These are phyloP conservation scores for Papiliotrema nemorosa DNA, from an alignment of 1,284 basidiomycete species.

Conservation along the genomic window DNA sequence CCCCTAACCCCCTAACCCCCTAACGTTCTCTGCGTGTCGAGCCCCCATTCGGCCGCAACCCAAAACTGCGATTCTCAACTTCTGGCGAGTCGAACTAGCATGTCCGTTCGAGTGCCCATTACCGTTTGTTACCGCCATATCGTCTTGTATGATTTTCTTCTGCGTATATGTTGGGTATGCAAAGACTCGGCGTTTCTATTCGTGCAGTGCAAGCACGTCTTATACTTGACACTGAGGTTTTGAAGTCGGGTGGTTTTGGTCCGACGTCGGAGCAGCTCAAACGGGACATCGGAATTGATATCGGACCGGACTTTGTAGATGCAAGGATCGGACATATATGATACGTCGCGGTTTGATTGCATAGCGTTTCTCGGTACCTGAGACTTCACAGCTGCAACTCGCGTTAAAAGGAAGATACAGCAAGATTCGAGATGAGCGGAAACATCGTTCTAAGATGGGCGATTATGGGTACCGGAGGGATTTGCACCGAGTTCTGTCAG, in stretches of 20 bases:
- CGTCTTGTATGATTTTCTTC: not conserved
- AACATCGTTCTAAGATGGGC: not conserved
- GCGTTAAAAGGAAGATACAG: not conserved
- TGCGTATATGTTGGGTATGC: not conserved
- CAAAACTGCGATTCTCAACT: slow-evolving; percentile 15
- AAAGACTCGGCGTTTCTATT: not conserved
- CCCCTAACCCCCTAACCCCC: no score
- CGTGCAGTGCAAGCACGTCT: not conserved
- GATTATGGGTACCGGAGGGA: not conserved
- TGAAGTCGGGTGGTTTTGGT: not conserved
- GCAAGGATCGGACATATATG: not conserved
- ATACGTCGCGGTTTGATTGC: no score
- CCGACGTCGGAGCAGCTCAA: not conserved
- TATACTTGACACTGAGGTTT: not conserved
- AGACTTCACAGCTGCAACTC: no score
- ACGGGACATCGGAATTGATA: not conserved
- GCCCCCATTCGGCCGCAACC: slow-evolving; percentile 22
- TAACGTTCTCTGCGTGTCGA: slow-evolving; percentile 1
- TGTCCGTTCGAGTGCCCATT: not conserved
- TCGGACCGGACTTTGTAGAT: not conserved
- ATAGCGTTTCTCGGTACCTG: no score
- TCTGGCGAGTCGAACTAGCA: not conserved
- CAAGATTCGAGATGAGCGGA: not conserved
- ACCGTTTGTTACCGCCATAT: not conserved
- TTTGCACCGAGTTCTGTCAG: not conserved